Percentiles rank a stretch among this genome's conserved stretches.
phyloP scores from a whole-genome alignment of 2,329 filamentous ascomycete species.

The Fusarium tjaetaba region DNA sequence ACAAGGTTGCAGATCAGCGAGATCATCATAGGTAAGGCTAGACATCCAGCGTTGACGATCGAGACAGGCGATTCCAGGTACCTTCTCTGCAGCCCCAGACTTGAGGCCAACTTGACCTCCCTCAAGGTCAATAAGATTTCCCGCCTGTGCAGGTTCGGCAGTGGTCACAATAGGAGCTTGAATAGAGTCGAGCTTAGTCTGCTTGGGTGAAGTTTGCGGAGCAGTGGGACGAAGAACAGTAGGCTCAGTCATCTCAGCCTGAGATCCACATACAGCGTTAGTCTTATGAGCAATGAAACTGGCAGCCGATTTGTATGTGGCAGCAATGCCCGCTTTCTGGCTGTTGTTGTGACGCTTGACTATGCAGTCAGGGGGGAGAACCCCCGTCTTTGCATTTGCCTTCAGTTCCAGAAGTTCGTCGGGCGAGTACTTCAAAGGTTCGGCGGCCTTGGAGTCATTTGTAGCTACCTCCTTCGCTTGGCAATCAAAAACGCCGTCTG shows the following conservation, averaged over 20 bases:
- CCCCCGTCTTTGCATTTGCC: neutral
- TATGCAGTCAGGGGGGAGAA: neutral
- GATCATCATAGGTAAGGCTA: slow-evolving; percentile 30
- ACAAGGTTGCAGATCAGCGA: neutral
- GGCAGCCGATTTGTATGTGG: neutral
- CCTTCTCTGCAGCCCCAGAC: neutral
- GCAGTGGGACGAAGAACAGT: neutral
- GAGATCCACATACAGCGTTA: neutral
- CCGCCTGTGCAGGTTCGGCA: neutral
- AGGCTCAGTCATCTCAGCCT: neutral
- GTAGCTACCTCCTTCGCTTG: neutral
- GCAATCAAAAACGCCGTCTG: neutral
- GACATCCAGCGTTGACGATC: slow-evolving; percentile 52
- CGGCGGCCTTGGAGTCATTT: neutral
- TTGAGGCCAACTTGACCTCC: slow-evolving; percentile 22
- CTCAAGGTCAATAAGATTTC: neutral
- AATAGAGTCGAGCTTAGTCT: neutral
- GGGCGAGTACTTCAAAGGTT: neutral
- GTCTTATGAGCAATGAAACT: neutral
- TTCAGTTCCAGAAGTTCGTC: slow-evolving; percentile 17
- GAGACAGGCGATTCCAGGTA: slow-evolving; percentile 60
- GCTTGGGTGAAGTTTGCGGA: neutral
- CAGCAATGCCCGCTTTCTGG: neutral
- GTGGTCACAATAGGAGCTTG: neutral
- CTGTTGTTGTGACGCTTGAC: neutral